A percentile compares a stretch with the other conserved stretches of the same genome.
Evolutionary conservation across 2,329 filamentous ascomycete species (phyloP).

Genomic region (Sodiomyces alkalinus): DNA sequence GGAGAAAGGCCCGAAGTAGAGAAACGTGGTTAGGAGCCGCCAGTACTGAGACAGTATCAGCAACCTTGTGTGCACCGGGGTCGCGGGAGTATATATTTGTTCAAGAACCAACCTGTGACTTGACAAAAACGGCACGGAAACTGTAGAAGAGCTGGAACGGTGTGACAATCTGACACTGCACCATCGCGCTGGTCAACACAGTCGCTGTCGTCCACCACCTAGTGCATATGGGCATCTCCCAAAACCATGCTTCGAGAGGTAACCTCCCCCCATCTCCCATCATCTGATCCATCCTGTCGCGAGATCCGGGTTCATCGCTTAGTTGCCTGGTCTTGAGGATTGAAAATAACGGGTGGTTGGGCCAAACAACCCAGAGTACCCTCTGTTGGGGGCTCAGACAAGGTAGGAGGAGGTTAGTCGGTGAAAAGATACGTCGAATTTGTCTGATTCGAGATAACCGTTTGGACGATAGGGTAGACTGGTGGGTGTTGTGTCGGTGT

Average conservation of each 20-base stretch:
- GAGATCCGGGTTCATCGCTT: slow-evolving; percentile 1
- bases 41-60: slow-evolving; percentile 72
- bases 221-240: slow-evolving; percentile 94
- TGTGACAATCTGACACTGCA: slow-evolving; percentile 85
- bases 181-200: slow-evolving; percentile 70
- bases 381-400: no score
- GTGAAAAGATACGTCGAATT: background rate
- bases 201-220: slow-evolving; percentile 95
- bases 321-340: no score
- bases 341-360: background rate
- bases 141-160: slow-evolving; percentile 97
- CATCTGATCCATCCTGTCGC: slow-evolving; percentile 36
- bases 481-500: no score
- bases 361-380: no score
- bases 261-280: slow-evolving; percentile 46
- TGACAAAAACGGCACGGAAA: slow-evolving; percentile 78
- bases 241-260: slow-evolving; percentile 95
- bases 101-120: slow-evolving; percentile 81
- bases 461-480: no score
- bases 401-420: no score
- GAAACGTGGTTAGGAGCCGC: slow-evolving; percentile 88
- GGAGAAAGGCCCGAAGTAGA: slow-evolving; percentile 91
- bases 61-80: no score
- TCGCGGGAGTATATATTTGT: no score
- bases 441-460: background rate